Base-by-base conservation (phyloP, 352 stramenopile genomes). In the Elongisporangium anandrum region DNA sequence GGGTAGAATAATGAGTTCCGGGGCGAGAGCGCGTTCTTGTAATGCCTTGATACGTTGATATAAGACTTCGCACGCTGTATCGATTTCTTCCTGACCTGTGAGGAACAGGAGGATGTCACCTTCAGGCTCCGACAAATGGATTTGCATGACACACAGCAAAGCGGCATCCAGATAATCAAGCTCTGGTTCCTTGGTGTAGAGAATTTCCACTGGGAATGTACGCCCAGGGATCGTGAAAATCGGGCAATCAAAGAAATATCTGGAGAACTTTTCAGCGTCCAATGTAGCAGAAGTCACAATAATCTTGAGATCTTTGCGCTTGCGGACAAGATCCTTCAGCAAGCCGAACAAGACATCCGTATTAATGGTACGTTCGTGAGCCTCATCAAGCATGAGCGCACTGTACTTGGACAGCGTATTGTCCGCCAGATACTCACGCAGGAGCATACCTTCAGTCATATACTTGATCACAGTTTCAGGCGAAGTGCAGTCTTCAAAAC, bases 361-460 rank as follows among this genome's bases (percentile, higher is more conserved):
- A 74, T 99, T 98, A 34, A 99, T 88, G 50, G 85, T 98, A 6
- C 97, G 79, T 71, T 99, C 98, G 75, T 99, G 98, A 0, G 97
- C 97, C 84, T 99, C 98, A 68, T 95, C 97, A 41, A 99, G 97
- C 66, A 99, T 98, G 39, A 99, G 66, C 4, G 92, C 94, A 21
- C 80, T 88, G 69, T 98, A 98, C 58, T 96, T 89, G n/a, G 83
- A 93, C 20, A 99, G 75, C 52, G 96, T 88, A 24, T 94, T 84
- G 78, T 99, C 97, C 5, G 94, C 93, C 15, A 99, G 79, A 70
- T 99, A 99, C 73, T 99, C 98, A 65, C 97, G 88, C 77, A 99
- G 88, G 1, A 99, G 73, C 97, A 99, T 99, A 77, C 98, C 98
- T 79, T 99, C 98, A 2, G 97, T 99, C 97, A 99, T 99, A 75